Base-by-base conservation (phyloP, 768 basidiomycete species). In the Boletus subparvulus region DNA sequence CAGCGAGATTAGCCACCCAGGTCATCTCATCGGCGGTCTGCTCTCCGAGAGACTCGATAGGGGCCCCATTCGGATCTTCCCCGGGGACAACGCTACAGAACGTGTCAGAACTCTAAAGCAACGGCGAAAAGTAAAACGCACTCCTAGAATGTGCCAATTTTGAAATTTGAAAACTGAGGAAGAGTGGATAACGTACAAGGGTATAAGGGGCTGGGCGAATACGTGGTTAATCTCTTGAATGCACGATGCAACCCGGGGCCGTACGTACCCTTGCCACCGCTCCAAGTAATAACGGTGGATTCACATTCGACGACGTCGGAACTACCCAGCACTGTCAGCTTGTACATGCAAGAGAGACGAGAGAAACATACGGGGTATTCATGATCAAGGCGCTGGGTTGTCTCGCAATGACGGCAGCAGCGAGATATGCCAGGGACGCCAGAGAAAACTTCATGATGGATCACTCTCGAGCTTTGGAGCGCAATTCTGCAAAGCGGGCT, bases 111-210 rank as follows among this genome's bases (percentile, higher is more conserved):
- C 6, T 14, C 19, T 14, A 32, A 13, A 6, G 36, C 12, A 28
- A 21, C 14, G 19, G 14, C 4, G n/a, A 43, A 49, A 41, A 36
- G 28, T 19, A 35, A 47, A 59, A 47, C 37, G 26, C 24, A 62
- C 61, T 60, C 55, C 76, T 76, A 70, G 54, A 47, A 36, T 1
- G 14, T 26, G 40, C 39, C 32, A 16, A 24, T 19, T 19, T 33
- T 19, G n/a, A 42, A n/a, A 47, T 42, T 16, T 40, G 21, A 45
- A 36, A 44, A 51, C 19, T 10, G 28, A 32, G 16, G 26, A 40
- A 51, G 7, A 8, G 19, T 40, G 4, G 47, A 49, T 17, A 7
- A 77, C 81, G 52, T 69, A 87, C 86, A 74, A 86, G 67, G 65
- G 76, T 78, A 76, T 78, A 86, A 33, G 84, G 84, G 19, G 41